Evolutionary conservation across 73 alveolate genomes (phyloP).

Genomic region (Paramecium bursaria): DNA sequence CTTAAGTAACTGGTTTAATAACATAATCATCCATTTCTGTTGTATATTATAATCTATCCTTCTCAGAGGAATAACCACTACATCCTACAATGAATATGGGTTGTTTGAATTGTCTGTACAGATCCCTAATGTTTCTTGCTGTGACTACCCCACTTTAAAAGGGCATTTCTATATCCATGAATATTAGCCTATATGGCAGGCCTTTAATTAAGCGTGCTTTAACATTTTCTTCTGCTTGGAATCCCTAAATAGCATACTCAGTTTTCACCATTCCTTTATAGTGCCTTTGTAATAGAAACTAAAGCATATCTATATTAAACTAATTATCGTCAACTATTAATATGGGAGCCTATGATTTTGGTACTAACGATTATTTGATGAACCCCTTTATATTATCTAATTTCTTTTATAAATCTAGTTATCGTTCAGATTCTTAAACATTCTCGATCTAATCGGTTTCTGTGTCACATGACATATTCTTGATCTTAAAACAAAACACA

Average conservation of each 20-base stretch:
- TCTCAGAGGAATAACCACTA: conserved; percentile 40
- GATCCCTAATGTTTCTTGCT: neutral
- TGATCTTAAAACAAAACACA: conserved; percentile 8
- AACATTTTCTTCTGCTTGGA: conserved; percentile 38
- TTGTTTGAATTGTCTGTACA: neutral
- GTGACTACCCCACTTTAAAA: conserved; percentile 51
- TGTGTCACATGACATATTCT: neutral
- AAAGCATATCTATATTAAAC: conserved; percentile 32
- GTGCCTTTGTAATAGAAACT: neutral
- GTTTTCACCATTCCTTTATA: neutral
- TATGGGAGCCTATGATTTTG: neutral
- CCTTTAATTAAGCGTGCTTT: neutral
- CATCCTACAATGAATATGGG: conserved; percentile 39
- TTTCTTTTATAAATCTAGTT: conserved; percentile 20
- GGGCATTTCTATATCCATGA: conserved; percentile 60
- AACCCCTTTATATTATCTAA: conserved; percentile 20
- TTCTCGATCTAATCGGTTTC: conserved; percentile 15
- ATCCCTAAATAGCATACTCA: conserved; percentile 40
- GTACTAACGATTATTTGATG: neutral
- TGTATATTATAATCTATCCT: conserved; percentile 1
- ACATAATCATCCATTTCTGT: conserved; percentile 50
- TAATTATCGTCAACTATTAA: conserved; percentile 47
- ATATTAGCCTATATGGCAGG: conserved; percentile 23
- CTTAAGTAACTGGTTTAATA: conserved; percentile 40
- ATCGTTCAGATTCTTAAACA: conserved; percentile 28